Percentiles rank a stretch among this genome's conserved stretches.
Evolutionary conservation across 1,139 yeast species (phyloP).

Genomic region (Yamadazyma buinensis): DNA sequence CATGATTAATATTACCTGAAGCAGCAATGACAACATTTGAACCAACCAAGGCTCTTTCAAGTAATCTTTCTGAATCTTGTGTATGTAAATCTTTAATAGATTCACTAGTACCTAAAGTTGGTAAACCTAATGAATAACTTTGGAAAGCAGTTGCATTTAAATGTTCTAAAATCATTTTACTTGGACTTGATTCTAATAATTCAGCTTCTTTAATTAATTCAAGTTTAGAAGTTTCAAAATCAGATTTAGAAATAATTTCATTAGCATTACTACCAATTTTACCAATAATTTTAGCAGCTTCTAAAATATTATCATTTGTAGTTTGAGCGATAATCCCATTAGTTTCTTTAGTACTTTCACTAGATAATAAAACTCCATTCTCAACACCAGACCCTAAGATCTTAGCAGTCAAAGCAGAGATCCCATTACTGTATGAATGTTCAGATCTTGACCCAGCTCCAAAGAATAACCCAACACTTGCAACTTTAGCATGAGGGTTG

Average conservation of each 20-base stretch:
- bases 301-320: constrained; percentile 39
- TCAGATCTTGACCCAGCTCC: constrained; percentile 80
- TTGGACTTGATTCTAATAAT: constrained; percentile 44
- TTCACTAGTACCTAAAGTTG: constrained; percentile 69
- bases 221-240: constrained; percentile 31
- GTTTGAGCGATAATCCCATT: constrained; percentile 53
- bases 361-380: constrained; percentile 44
- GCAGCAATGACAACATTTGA: constrained; percentile 69
- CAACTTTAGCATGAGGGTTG: constrained; percentile 51
- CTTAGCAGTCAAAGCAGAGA: constrained; percentile 60
- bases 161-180: constrained; percentile 60
- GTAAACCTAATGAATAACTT: constrained; percentile 74
- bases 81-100: constrained; percentile 54
- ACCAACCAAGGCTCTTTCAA: constrained; percentile 53
- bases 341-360: constrained; percentile 48
- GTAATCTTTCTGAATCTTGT: constrained; percentile 56
- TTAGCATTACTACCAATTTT: constrained; percentile 33
- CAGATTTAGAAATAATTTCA: constrained; percentile 29
- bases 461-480: constrained; percentile 65
- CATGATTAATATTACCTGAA: constrained; percentile 69
- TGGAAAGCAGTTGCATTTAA: constrained; percentile 80
- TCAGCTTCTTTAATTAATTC: constrained; percentile 38
- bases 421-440: constrained; percentile 77
- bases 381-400: constrained; percentile 40
- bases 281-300: constrained; percentile 40